Evolutionary conservation across 768 basidiomycete species (phyloP), one percentile per base, ranked within the genome.

Genomic region (Termitomyces sp.): DNA sequence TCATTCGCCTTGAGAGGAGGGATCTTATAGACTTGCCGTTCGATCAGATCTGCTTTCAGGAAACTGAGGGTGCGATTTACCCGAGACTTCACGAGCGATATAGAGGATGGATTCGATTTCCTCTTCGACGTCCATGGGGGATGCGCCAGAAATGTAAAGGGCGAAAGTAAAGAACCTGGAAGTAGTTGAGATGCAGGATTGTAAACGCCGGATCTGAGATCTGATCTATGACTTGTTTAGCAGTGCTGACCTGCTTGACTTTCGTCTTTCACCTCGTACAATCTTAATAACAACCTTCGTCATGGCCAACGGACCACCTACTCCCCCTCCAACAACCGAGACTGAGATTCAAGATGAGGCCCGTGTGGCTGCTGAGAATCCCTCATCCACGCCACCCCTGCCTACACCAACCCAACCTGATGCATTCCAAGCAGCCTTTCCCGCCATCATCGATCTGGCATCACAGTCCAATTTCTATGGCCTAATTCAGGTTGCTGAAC

Each of bases 41-140:
- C 35, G 43, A 60, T 60, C 54, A 58, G 58, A 42, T 40, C 43
- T 41, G 20, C 36, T 43, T 42, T 41, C 57, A 32, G 36, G n/a
- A 23, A 51, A 27, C 29, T 40, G 22, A 50, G 35, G 15, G 35
- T 33, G 38, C 27, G 38, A 70, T 74, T 66, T 63, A 93, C 93
- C 92, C 76, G 89, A 94, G 50, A 95, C 79, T 75, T 95, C 94
- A 38, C 94, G 79, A n/a, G 84, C 88, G 59, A 96, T 86, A 70
- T 91, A 94, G 35, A 97, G 75, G 62, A 95, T 82, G 43, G 91
- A 92, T 70, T 95, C 89, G 56, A 95, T 88, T 65, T 94, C 92
- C 56, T 94, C 91, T 55, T 83, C 80, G 56, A 66, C 60, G 43
- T 86, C 81, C 80, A 86, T 86, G 32, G 45, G 36, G 6, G 36